Conservation (phyloP, 176 grass and related monocot species). For the Eremochloa ophiuroides region DNA sequence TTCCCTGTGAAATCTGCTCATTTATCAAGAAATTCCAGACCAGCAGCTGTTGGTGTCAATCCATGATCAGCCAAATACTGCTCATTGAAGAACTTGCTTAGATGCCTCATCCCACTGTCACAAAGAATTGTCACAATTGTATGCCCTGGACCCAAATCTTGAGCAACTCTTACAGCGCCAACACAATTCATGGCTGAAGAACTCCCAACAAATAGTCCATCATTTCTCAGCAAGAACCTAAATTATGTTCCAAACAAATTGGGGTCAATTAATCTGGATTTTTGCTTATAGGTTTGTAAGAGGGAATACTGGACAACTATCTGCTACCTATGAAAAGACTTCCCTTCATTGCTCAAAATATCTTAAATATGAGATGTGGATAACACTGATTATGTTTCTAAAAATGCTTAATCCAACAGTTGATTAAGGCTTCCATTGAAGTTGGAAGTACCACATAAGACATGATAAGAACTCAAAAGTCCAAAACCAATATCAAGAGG, state of each 20-base stretch:
- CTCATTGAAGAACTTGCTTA: slow-evolving; percentile 93
- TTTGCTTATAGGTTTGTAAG: not conserved
- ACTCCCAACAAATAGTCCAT: slow-evolving; percentile 88
- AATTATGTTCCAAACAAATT: slow-evolving; percentile 28
- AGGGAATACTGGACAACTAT: slow-evolving; percentile 1
- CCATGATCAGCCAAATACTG: slow-evolving; percentile 78
- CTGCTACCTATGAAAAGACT: not conserved
- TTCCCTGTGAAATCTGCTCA: slow-evolving; percentile 6
- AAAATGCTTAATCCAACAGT: slow-evolving; percentile 10
- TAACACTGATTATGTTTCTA: not conserved
- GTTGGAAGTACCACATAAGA: not conserved
- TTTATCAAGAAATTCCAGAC: slow-evolving; percentile 63
- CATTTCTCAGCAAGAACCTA: slow-evolving; percentile 86
- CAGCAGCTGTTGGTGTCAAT: slow-evolving; percentile 50
- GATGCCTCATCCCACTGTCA: slow-evolving; percentile 91
- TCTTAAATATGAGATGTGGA: not conserved
- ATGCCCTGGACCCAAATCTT: slow-evolving; percentile 82
- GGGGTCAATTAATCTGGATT: slow-evolving; percentile 8
- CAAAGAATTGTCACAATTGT: slow-evolving; percentile 93
- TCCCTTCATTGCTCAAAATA: not conserved
- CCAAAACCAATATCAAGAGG: not conserved
- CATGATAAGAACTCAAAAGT: not conserved
- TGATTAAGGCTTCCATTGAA: not conserved
- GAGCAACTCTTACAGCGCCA: slow-evolving; percentile 75
- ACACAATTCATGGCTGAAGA: slow-evolving; percentile 98